Conservation (phyloP, 306 rosid species). For the Corylus heterophylla region DNA sequence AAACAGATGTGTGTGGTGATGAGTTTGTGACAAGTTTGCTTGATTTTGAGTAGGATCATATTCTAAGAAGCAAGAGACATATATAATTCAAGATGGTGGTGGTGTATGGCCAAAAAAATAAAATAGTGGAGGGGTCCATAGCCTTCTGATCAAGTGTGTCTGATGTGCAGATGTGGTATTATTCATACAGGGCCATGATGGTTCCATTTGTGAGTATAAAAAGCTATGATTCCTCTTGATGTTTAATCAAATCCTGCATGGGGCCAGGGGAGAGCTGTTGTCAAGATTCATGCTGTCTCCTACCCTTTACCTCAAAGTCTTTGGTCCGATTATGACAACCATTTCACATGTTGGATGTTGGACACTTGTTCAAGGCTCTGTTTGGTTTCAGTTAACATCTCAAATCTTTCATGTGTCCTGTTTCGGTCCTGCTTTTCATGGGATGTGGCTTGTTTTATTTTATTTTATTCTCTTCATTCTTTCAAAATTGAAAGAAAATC, state of each 20-base stretch:
- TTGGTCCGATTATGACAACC: slow-evolving; percentile 56
- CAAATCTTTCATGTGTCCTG: slow-evolving; percentile 1
- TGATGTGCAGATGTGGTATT: slow-evolving; percentile 43
- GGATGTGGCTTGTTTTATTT: slow-evolving; percentile 8
- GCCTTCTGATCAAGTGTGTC: slow-evolving; percentile 26
- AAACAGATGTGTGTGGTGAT: no score
- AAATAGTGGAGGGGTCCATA: slow-evolving; percentile 38
- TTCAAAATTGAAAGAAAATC: background rate
- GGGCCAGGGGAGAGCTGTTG: slow-evolving; percentile 54
- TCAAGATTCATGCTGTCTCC: slow-evolving; percentile 88
- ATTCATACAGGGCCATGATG: slow-evolving; percentile 44
- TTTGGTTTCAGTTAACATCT: slow-evolving; percentile 32
- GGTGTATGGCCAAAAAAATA: background rate
- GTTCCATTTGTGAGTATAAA: slow-evolving; percentile 40
- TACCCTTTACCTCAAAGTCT: slow-evolving; percentile 51
- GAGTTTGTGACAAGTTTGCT: background rate
- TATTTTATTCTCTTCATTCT: background rate
- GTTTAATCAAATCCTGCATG: slow-evolving; percentile 50
- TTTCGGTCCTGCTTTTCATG: slow-evolving; percentile 17
- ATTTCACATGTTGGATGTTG: slow-evolving; percentile 39
- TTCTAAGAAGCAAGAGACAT: background rate
- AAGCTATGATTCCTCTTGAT: slow-evolving; percentile 33
- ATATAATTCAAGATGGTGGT: background rate
- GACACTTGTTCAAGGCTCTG: slow-evolving; percentile 31
- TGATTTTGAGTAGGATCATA: background rate